These are phyloP conservation scores for Diaporthe batatas DNA, from an alignment of 2,329 filamentous ascomycete genomes.

Conservation along the genomic window DNA sequence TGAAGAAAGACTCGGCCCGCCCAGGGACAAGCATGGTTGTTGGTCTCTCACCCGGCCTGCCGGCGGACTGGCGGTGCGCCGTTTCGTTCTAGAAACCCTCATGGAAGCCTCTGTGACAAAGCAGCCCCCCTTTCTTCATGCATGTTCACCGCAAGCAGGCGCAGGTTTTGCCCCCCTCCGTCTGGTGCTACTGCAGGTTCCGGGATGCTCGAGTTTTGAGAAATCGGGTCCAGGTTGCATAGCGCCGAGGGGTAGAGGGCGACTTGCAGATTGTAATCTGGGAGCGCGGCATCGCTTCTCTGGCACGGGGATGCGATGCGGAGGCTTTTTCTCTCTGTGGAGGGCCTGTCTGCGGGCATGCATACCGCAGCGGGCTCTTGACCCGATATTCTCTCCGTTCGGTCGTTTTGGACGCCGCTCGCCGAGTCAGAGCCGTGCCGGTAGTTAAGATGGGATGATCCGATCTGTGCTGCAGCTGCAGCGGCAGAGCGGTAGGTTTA, in stretches of 20 bases:
- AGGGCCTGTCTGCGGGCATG: not conserved
- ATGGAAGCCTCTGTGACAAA: slow-evolving; percentile 27
- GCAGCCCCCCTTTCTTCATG: slow-evolving; percentile 28
- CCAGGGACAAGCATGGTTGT: not conserved
- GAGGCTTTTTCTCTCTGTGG: not conserved
- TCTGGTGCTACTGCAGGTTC: slow-evolving; percentile 35
- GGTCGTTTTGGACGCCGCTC: slow-evolving; percentile 13
- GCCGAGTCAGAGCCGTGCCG: slow-evolving; percentile 30
- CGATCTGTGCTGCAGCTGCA: slow-evolving; percentile 31
- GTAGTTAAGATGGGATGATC: slow-evolving; percentile 36
- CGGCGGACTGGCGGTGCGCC: not conserved
- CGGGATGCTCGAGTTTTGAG: slow-evolving; percentile 24
- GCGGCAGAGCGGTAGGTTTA: slow-evolving; percentile 30
- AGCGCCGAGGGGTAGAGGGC: slow-evolving; percentile 22
- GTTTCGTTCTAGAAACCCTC: slow-evolving; percentile 17
- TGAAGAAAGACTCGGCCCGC: slow-evolving; percentile 28
- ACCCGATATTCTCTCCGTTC: not conserved
- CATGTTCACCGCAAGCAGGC: slow-evolving; percentile 5
- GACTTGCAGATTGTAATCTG: slow-evolving; percentile 42
- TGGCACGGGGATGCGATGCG: not conserved
- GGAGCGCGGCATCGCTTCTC: not conserved
- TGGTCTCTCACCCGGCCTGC: slow-evolving; percentile 8
- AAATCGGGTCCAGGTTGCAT: slow-evolving; percentile 39
- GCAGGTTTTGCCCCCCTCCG: slow-evolving; percentile 12
- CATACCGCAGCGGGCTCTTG: slow-evolving; percentile 20